phyloP scores from a whole-genome alignment of 176 grass and related monocot species.

The Echinochloa phyllopogon region DNA sequence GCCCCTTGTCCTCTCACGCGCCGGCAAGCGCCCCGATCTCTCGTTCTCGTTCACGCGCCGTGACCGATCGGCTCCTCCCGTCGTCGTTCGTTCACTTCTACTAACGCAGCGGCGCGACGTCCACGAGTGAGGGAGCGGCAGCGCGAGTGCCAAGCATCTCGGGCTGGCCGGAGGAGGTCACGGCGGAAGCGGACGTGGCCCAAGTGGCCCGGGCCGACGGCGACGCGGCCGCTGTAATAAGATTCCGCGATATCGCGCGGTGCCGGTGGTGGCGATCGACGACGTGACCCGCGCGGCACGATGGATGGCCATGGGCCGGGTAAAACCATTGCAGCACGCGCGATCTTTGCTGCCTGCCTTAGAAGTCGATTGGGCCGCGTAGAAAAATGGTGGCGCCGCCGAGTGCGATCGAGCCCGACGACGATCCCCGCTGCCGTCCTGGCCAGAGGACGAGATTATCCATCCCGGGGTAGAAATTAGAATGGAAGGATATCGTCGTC shows the following conservation, averaged over 20 bases:
- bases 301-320: not conserved
- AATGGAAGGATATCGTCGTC: not conserved
- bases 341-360: no score
- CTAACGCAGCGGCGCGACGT: not conserved
- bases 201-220: constrained; percentile 14
- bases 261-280: not conserved
- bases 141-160: no score
- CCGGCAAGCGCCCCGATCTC: constrained; percentile 12
- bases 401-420: constrained; percentile 1
- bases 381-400: not conserved
- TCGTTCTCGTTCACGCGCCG: constrained; percentile 20
- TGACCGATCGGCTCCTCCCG: no score
- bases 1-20: not conserved
- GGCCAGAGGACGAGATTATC: not conserved
- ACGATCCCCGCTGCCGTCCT: constrained; percentile 21
- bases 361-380: constrained; percentile 34
- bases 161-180: no score
- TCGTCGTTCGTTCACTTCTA: not conserved
- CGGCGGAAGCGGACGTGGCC: not conserved
- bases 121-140: no score
- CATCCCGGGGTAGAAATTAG: not conserved
- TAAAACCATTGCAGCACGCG: not conserved
- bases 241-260: constrained; percentile 12
- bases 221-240: constrained; percentile 24
- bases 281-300: not conserved